A percentile compares a stretch with the other conserved stretches of the same genome.
phyloP scores from a whole-genome alignment of 768 basidiomycete species.

The Trametes punicea region DNA sequence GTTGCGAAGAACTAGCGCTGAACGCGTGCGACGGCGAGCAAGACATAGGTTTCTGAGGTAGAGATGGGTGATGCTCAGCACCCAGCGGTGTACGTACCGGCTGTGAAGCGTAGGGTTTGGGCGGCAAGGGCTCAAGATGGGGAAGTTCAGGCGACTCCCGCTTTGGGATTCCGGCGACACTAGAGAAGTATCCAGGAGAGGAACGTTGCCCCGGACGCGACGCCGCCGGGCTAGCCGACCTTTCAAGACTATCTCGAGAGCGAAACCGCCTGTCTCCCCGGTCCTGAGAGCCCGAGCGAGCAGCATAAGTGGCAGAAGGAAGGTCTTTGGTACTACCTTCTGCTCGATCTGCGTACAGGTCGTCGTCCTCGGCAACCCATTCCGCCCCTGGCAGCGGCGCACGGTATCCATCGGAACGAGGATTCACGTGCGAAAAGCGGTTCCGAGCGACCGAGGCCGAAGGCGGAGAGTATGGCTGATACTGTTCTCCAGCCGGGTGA shows the following conservation, averaged over 20 bases:
- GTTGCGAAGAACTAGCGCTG: neutral
- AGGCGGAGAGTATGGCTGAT: slow-evolving; percentile 40
- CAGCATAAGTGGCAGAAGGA: neutral
- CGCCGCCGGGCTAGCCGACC: slow-evolving; percentile 13
- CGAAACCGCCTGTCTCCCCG: neutral
- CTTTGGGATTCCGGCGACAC: neutral
- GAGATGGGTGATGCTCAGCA: neutral
- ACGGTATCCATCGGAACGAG: slow-evolving; percentile 43
- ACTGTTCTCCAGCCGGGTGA: slow-evolving; percentile 44
- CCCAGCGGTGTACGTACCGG: slow-evolving; percentile 4
- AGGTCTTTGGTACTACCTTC: slow-evolving; percentile 3
- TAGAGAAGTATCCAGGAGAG: slow-evolving; percentile 2
- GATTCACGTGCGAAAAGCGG: slow-evolving; percentile 33
- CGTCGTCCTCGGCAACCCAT: slow-evolving; percentile 10
- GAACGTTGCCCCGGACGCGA: slow-evolving; percentile 2
- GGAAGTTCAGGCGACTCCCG: slow-evolving; percentile 18
- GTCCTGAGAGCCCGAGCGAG: slow-evolving; percentile 1
- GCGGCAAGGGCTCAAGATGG: slow-evolving; percentile 5
- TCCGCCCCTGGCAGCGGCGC: slow-evolving; percentile 19
- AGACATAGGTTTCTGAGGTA: slow-evolving; percentile 4
- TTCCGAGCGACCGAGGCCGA: slow-evolving; percentile 34
- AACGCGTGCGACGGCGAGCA: slow-evolving; percentile 14
- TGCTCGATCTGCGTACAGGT: slow-evolving; percentile 11
- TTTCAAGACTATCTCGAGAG: neutral
- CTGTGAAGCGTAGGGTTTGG: neutral